Evolutionary conservation across 2,329 filamentous ascomycete species (phyloP).

Genomic region (Thielaviopsis musarum): DNA sequence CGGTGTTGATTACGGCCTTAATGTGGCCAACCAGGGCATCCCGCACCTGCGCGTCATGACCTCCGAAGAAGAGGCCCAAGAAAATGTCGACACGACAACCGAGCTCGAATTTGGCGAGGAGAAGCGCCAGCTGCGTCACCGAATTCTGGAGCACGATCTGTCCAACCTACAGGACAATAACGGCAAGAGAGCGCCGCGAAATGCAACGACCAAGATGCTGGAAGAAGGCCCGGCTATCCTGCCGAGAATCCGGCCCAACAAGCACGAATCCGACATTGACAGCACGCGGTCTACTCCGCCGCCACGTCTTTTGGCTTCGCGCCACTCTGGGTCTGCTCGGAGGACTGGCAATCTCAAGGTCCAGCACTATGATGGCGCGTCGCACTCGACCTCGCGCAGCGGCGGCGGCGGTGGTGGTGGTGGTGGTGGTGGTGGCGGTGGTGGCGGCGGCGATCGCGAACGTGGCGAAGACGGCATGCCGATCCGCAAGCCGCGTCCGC

Average conservation of each 20-base stretch:
- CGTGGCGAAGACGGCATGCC: conserved; percentile 24
- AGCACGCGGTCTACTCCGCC: conserved; percentile 27
- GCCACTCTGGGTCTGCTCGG: not conserved
- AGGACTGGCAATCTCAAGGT: not conserved
- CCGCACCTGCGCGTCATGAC: conserved; percentile 50
- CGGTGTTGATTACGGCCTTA: conserved; percentile 46
- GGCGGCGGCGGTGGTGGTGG: not conserved
- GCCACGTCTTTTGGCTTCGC: conserved; percentile 10
- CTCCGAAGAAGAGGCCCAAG: conserved; percentile 43
- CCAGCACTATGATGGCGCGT: not conserved
- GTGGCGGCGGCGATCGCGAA: conserved; percentile 27
- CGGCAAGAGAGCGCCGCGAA: conserved; percentile 34
- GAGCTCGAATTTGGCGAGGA: conserved; percentile 54
- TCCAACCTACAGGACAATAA: conserved; percentile 47
- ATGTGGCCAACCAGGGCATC: conserved; percentile 51
- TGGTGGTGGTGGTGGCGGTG: conserved; percentile 24
- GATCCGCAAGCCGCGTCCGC: conserved; percentile 49
- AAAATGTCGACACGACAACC: conserved; percentile 59
- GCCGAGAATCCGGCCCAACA: conserved; percentile 45
- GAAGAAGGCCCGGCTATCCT: conserved; percentile 42
- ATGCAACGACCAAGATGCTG: conserved; percentile 20
- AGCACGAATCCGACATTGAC: conserved; percentile 35
- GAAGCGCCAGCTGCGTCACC: conserved; percentile 58
- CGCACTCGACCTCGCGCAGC: not conserved
- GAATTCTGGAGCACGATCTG: conserved; percentile 61